Percentiles rank a stretch among this genome's conserved stretches.
These are phyloP conservation scores for Komagataella ulmi DNA, from an alignment of 805 yeast genomes.

Conservation along the genomic window DNA sequence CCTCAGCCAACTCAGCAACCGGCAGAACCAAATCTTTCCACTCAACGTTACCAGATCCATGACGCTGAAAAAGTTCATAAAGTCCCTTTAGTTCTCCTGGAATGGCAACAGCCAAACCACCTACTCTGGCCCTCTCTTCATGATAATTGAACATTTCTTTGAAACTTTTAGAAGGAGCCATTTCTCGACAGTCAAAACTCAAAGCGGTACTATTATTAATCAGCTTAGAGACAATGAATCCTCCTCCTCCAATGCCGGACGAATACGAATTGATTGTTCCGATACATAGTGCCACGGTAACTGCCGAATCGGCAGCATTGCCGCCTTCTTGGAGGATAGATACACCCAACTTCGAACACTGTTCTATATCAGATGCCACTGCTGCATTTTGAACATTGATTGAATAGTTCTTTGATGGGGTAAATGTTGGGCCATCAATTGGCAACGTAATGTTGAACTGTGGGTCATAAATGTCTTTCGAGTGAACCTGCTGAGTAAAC, in stretches of 20 bases:
- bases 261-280: constrained; percentile 75
- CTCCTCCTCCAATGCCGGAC: constrained; percentile 94
- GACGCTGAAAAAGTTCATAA: constrained; percentile 41
- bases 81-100: constrained; percentile 91
- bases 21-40: constrained; percentile 74
- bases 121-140: constrained; percentile 43
- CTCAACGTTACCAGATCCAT: constrained; percentile 55
- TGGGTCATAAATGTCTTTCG: background rate
- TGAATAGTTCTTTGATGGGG: constrained; percentile 25
- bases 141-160: constrained; percentile 49
- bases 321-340: constrained; percentile 45
- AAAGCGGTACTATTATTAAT: constrained; percentile 31
- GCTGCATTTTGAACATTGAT: constrained; percentile 37
- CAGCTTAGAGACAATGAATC: constrained; percentile 45
- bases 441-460: constrained; percentile 1
- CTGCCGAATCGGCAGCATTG: constrained; percentile 88
- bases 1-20: constrained; percentile 47
- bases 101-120: constrained; percentile 79
- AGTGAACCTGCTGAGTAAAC: background rate
- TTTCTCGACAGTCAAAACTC: constrained; percentile 77
- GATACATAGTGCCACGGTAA: constrained; percentile 77
- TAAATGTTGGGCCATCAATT: constrained; percentile 24
- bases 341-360: constrained; percentile 52
- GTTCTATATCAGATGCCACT: constrained; percentile 52
- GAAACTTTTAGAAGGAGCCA: constrained; percentile 56